Evolutionary conservation across 192 early-diverging fungal genomes (phyloP).

Genomic region (Entrophospora sp.): DNA sequence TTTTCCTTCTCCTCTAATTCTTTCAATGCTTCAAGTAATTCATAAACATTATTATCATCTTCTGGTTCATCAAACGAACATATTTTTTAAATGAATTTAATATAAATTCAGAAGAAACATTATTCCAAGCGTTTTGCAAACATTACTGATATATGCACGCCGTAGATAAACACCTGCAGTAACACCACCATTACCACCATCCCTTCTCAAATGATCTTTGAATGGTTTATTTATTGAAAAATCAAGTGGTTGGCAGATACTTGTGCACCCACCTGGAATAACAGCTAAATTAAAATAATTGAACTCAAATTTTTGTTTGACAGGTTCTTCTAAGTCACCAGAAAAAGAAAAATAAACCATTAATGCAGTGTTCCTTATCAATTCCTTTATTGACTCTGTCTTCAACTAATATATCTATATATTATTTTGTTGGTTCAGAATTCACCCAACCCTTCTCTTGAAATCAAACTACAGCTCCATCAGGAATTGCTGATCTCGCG

Average conservation of each 20-base stretch:
- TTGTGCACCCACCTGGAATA: constrained; percentile 2
- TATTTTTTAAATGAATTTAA: neutral
- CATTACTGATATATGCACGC: neutral
- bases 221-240: constrained; percentile 6
- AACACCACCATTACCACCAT: neutral
- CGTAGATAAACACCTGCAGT: neutral
- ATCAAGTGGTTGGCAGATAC: constrained; percentile 10
- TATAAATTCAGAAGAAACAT: neutral
- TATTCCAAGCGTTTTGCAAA: neutral
- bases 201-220: neutral
- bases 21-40: too few relatives aligned
- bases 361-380: neutral
- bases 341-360: neutral
- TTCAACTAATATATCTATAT: neutral
- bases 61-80: too few relatives aligned
- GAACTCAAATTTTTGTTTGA: neutral
- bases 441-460: constrained; percentile 4
- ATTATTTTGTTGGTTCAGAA: neutral
- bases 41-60: too few relatives aligned
- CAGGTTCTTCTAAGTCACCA: neutral
- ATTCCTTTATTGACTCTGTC: neutral
- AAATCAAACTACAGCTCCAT: neutral
- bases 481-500: neutral
- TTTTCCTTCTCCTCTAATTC: too few relatives aligned
- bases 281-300: neutral